Evolutionary conservation across 345 rosid species (phyloP).

Genomic region (Draba incana): DNA sequence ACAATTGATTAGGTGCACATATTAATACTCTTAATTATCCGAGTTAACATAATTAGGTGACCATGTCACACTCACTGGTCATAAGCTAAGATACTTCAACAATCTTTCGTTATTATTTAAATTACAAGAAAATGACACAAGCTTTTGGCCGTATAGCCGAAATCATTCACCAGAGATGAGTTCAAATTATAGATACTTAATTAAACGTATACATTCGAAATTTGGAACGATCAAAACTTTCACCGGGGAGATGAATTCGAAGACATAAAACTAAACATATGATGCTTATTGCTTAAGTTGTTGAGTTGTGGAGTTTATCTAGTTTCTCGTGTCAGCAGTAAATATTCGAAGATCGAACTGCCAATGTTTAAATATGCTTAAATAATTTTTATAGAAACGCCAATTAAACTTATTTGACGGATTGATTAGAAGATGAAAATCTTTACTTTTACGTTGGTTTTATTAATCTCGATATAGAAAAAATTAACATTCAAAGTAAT

Average conservation of each 20-base stretch:
- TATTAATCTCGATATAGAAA: too few relatives aligned
- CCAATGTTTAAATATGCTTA: too few relatives aligned
- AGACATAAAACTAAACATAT: neutral
- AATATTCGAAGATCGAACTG: neutral
- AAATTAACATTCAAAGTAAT: too few relatives aligned
- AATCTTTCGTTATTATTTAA: neutral
- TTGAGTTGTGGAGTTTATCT: neutral
- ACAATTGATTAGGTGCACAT: conserved; percentile 7
- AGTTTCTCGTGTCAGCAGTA: neutral
- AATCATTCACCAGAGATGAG: neutral
- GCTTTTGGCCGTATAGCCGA: neutral
- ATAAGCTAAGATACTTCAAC: conserved; percentile 4
- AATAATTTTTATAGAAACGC: too few relatives aligned
- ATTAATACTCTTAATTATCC: neutral
- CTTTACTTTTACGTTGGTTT: too few relatives aligned
- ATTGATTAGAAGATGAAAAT: too few relatives aligned
- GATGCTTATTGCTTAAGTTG: too few relatives aligned
- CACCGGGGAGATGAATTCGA: neutral
- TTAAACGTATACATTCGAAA: too few relatives aligned
- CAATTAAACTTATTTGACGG: too few relatives aligned
- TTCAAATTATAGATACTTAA: neutral
- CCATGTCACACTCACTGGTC: neutral
- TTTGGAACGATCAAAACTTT: neutral
- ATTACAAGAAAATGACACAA: conserved; percentile 3
- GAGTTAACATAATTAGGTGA: too few relatives aligned